Percentiles rank a stretch among this genome's conserved stretches.
phyloP scores from a whole-genome alignment of 768 basidiomycete genomes.

The Pisolithus tinctorius region DNA sequence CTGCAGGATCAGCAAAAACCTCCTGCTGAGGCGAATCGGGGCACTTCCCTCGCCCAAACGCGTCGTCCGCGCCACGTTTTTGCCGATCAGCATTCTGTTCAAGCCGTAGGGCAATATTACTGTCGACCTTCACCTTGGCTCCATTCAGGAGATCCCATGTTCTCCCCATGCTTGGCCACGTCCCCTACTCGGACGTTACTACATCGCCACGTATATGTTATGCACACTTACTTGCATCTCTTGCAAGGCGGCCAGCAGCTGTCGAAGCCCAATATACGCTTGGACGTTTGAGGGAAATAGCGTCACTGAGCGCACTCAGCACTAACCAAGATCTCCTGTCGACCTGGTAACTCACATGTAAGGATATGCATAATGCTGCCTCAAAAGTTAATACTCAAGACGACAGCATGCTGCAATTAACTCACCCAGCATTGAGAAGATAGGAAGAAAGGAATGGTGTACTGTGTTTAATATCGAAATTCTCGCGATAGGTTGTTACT shows the following conservation, averaged over 20 bases:
- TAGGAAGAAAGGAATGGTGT: constrained; percentile 67
- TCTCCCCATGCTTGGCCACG: constrained; percentile 67
- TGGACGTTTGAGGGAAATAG: constrained; percentile 67
- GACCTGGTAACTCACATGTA: constrained; percentile 42
- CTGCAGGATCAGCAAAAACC: constrained; percentile 24
- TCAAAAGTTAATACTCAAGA: constrained; percentile 1
- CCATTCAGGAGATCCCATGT: constrained; percentile 64
- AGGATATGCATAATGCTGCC: constrained; percentile 74
- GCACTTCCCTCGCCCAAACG: constrained; percentile 51
- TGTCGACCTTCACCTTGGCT: constrained; percentile 49
- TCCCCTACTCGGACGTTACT: constrained; percentile 33
- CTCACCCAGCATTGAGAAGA: constrained; percentile 67
- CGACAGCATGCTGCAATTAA: constrained; percentile 4
- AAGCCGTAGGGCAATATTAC: constrained; percentile 27
- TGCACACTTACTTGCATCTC: constrained; percentile 53
- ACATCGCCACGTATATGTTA: constrained; percentile 1
- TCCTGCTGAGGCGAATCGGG: constrained; percentile 40
- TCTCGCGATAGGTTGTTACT: constrained; percentile 54
- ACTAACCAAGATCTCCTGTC: constrained; percentile 3
- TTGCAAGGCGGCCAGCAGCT: constrained; percentile 55
- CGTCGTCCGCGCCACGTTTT: constrained; percentile 56
- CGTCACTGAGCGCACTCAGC: constrained; percentile 42
- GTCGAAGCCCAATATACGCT: constrained; percentile 57
- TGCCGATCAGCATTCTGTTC: constrained; percentile 37
- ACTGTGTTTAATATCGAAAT: constrained; percentile 50